phyloP scores from a whole-genome alignment of 2,329 filamentous ascomycete species.

The Ophiostoma perfectum region DNA sequence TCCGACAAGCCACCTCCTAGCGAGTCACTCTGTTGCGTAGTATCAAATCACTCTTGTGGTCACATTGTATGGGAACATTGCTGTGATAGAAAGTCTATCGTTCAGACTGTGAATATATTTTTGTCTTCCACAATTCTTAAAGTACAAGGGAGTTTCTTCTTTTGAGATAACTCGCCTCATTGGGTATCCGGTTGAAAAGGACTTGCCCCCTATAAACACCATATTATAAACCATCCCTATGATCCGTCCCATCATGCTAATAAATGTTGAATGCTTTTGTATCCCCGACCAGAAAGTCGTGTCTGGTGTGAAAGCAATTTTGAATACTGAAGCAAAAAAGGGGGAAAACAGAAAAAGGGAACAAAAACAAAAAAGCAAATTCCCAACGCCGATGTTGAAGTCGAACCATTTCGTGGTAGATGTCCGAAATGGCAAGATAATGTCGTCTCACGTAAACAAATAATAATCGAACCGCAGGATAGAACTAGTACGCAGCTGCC shows the following conservation, averaged over 20 bases:
- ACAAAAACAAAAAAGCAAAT: conserved; percentile 29
- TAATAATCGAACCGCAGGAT: conserved; percentile 12
- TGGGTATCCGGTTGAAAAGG: conserved; percentile 27
- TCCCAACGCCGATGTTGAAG: conserved; percentile 29
- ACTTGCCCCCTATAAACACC: conserved; percentile 21
- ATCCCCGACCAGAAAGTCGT: no score
- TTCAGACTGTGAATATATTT: no score
- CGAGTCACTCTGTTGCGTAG: neutral
- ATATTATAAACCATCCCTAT: conserved; percentile 19
- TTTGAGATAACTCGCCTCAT: neutral
- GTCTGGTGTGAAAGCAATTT: neutral
- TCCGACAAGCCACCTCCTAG: neutral
- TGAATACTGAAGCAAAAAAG: conserved; percentile 14
- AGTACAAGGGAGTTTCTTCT: no score
- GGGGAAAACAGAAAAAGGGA: conserved; percentile 19
- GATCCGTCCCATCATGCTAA: conserved; percentile 24
- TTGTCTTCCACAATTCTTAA: no score
- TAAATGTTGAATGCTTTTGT: conserved; percentile 26
- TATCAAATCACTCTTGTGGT: neutral
- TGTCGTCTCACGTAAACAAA: conserved; percentile 25
- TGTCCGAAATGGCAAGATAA: conserved; percentile 9
- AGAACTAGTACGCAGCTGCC: neutral
- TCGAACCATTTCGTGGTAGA: conserved; percentile 17
- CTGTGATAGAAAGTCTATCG: no score
- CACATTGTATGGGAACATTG: neutral